Percentiles rank a stretch among this genome's conserved stretches.
phyloP scores from a whole-genome alignment of 495 filamentous ascomycete species.

The Mycothermus thermophilus region DNA sequence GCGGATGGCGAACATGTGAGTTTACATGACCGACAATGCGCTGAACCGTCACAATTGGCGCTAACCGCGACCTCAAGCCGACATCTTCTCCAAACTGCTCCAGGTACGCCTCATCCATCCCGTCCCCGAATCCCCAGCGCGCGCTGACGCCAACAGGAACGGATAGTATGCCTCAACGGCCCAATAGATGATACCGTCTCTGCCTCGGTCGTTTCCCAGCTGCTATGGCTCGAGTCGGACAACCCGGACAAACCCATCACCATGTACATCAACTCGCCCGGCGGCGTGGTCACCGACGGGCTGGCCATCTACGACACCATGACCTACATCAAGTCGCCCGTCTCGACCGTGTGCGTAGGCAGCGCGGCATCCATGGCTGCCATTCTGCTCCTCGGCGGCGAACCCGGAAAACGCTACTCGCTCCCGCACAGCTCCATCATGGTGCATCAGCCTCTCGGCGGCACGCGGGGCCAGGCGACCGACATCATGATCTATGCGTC shows the following conservation, averaged over 20 bases:
- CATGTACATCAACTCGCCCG: constrained; percentile 95
- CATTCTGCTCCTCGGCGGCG: constrained; percentile 72
- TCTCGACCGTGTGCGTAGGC: constrained; percentile 87
- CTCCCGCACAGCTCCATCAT: constrained; percentile 88
- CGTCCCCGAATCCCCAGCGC: constrained; percentile 1
- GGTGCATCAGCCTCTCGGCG: constrained; percentile 90
- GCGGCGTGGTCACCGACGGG: constrained; percentile 87
- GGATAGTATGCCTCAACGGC: constrained; percentile 91
- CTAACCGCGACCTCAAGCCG: constrained; percentile 38
- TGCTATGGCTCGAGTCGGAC: constrained; percentile 96
- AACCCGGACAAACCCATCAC: constrained; percentile 85
- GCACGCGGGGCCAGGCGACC: constrained; percentile 75
- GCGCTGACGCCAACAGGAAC: constrained; percentile 44
- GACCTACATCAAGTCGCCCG: constrained; percentile 86
- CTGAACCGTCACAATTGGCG: constrained; percentile 6
- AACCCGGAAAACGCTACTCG: constrained; percentile 72
- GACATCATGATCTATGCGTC: constrained; percentile 96
- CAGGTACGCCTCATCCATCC: constrained; percentile 35
- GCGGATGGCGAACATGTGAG: constrained; percentile 83
- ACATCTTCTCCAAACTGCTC: constrained; percentile 70
- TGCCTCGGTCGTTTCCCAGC: constrained; percentile 83
- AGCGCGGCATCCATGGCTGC: constrained; percentile 93
- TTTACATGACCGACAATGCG: constrained; percentile 10
- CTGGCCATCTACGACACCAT: constrained; percentile 98
- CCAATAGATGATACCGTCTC: constrained; percentile 78